Evolutionary conservation across 768 basidiomycete genomes (phyloP).

Genomic region (Asterophora lycoperdoides): DNA sequence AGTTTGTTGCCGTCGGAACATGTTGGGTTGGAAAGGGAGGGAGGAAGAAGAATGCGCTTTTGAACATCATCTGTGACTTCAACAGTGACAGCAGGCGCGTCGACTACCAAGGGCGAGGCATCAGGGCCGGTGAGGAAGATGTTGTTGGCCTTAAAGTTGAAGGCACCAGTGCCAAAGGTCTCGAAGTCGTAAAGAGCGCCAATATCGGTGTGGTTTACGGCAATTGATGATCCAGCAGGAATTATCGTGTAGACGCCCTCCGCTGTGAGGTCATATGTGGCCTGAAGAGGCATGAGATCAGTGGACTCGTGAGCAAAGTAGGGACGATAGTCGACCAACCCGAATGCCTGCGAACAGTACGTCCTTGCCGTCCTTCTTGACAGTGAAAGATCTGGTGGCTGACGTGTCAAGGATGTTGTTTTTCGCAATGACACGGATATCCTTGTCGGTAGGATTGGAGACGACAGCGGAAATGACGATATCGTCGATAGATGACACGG

Average conservation of each 20-base stretch:
- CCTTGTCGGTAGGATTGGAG: constrained; percentile 2
- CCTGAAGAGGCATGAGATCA: neutral
- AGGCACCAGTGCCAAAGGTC: constrained; percentile 5
- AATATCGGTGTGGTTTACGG: constrained; percentile 11
- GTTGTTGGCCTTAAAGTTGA: constrained; percentile 3
- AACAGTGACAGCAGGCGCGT: neutral
- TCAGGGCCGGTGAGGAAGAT: constrained; percentile 6
- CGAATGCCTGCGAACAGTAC: constrained; percentile 6
- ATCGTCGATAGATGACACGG: constrained; percentile 1
- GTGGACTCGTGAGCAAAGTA: neutral
- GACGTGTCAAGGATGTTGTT: constrained; percentile 6
- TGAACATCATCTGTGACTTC: constrained; percentile 3
- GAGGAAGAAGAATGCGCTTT: constrained; percentile 3
- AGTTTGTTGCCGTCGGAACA: neutral
- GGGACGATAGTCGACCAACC: neutral
- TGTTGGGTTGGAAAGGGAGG: neutral
- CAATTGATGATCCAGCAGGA: constrained; percentile 8
- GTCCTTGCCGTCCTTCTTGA: neutral
- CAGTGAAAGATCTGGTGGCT: constrained; percentile 2
- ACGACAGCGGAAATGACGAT: constrained; percentile 7
- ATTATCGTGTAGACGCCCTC: constrained; percentile 8
- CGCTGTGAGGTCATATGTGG: constrained; percentile 4
- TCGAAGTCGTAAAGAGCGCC: constrained; percentile 10
- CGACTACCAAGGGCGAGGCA: neutral
- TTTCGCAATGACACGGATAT: constrained; percentile 5